Evolutionary conservation across 208 protist genomes (phyloP).

Genomic region (Trypanosoma cruzi): DNA sequence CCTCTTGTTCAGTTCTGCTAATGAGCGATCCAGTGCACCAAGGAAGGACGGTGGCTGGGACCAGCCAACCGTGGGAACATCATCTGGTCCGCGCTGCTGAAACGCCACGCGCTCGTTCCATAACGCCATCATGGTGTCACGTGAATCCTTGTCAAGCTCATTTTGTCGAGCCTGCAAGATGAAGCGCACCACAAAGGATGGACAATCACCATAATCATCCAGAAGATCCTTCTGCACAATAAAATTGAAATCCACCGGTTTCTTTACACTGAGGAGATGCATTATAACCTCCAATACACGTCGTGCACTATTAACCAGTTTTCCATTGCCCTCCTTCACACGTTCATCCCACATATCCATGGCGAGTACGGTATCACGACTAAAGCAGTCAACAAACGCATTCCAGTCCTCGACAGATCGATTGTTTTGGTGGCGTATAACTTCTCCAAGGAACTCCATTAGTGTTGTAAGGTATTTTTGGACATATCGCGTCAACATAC

Average conservation of each 20-base stretch:
- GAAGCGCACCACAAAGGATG: slow-evolving; percentile 84
- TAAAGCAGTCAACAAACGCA: slow-evolving; percentile 69
- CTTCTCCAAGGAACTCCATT: slow-evolving; percentile 81
- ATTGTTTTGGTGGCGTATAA: slow-evolving; percentile 81
- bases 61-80: slow-evolving; percentile 69
- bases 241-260: slow-evolving; percentile 75
- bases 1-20: slow-evolving; percentile 62
- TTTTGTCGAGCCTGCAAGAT: slow-evolving; percentile 54
- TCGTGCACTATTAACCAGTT: slow-evolving; percentile 58
- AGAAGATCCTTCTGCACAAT: slow-evolving; percentile 73
- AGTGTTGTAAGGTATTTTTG: slow-evolving; percentile 77
- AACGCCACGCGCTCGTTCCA: slow-evolving; percentile 72
- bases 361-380: slow-evolving; percentile 60
- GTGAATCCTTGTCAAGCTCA: slow-evolving; percentile 59
- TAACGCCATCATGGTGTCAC: slow-evolving; percentile 63
- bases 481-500: slow-evolving; percentile 76
- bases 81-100: slow-evolving; percentile 76
- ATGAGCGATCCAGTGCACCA: slow-evolving; percentile 62
- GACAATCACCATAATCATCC: slow-evolving; percentile 87
- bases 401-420: slow-evolving; percentile 64
- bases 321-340: slow-evolving; percentile 36
- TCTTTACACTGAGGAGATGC: slow-evolving; percentile 63
- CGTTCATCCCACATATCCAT: slow-evolving; percentile 58
- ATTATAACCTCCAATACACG: slow-evolving; percentile 61
- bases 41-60: slow-evolving; percentile 65